These are phyloP conservation scores for Amylocarpus encephaloides DNA, from an alignment of 2,329 filamentous ascomycete genomes.

Conservation along the genomic window DNA sequence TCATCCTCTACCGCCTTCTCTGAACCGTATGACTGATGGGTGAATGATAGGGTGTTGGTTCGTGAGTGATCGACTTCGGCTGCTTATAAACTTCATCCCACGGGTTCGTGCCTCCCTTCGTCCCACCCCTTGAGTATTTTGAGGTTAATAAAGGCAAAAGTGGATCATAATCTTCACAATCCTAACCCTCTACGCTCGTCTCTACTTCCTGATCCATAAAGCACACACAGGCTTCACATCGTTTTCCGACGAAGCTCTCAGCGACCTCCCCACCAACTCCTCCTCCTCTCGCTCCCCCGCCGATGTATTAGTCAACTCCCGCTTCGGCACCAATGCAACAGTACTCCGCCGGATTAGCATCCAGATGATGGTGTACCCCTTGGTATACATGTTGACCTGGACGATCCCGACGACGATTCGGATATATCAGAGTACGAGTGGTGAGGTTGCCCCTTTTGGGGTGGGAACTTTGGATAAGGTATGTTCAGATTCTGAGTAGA, in stretches of 20 bases:
- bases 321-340: neutral
- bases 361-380: slow-evolving; percentile 38
- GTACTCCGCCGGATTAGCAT: neutral
- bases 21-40: too few species aligned
- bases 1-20: neutral
- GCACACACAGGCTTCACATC: slow-evolving; percentile 33
- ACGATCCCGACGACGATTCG: slow-evolving; percentile 36
- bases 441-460: slow-evolving; percentile 32
- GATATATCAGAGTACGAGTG: slow-evolving; percentile 35
- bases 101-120: slow-evolving; percentile 14
- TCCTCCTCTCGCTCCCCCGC: slow-evolving; percentile 8
- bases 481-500: too few species aligned
- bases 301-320: slow-evolving; percentile 32
- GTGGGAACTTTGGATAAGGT: slow-evolving; percentile 19
- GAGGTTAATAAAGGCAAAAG: too few species aligned
- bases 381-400: slow-evolving; percentile 39
- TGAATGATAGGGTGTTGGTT: slow-evolving; percentile 42
- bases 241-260: slow-evolving; percentile 21
- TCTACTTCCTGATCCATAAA: slow-evolving; percentile 36
- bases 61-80: slow-evolving; percentile 33
- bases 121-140: too few species aligned
- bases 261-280: neutral
- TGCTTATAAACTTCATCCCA: slow-evolving; percentile 38
- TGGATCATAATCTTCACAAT: slow-evolving; percentile 38
- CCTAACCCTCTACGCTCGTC: slow-evolving; percentile 34